phyloP scores from a whole-genome alignment of 83 land plant genomes.

The Isoetes engelmannii region DNA sequence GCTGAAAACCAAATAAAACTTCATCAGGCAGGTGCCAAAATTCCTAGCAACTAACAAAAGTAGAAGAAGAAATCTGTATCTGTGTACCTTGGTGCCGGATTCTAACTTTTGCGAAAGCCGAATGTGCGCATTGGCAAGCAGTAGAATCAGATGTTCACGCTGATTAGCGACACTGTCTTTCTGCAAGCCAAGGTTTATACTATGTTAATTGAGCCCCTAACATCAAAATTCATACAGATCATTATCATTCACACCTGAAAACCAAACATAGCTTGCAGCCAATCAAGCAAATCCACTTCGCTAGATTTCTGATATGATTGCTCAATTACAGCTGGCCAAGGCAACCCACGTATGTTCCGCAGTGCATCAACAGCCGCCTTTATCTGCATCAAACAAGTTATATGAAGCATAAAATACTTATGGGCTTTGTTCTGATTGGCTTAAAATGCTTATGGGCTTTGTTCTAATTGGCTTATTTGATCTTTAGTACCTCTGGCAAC shows the following conservation, averaged over 20 bases:
- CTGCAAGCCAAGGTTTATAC: conserved; percentile 24
- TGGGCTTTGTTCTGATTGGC: background rate
- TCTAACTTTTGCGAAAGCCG: conserved; percentile 60
- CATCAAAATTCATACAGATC: background rate
- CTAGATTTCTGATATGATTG: conserved; percentile 44
- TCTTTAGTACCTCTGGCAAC: conserved; percentile 51
- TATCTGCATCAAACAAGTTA: conserved; percentile 31
- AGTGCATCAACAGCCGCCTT: conserved; percentile 71
- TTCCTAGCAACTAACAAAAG: background rate
- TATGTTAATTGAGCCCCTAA: background rate
- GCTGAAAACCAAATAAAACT: conserved; percentile 20
- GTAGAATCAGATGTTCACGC: conserved; percentile 71
- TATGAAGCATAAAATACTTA: background rate
- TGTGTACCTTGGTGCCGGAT: conserved; percentile 47
- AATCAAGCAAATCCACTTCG: conserved; percentile 71
- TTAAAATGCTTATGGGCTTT: background rate
- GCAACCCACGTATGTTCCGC: conserved; percentile 49
- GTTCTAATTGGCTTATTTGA: too few relatives aligned
- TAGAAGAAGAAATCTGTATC: conserved; percentile 6
- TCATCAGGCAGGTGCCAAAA: background rate
- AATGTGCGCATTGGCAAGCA: conserved; percentile 73
- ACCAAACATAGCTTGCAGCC: conserved; percentile 84
- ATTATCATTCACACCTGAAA: conserved; percentile 53
- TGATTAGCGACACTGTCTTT: conserved; percentile 77
- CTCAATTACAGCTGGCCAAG: conserved; percentile 51